A percentile compares a stretch with the other conserved stretches of the same genome.
Evolutionary conservation across 176 grass and related monocot species (phyloP).

Genomic region (Lolium rigidum): DNA sequence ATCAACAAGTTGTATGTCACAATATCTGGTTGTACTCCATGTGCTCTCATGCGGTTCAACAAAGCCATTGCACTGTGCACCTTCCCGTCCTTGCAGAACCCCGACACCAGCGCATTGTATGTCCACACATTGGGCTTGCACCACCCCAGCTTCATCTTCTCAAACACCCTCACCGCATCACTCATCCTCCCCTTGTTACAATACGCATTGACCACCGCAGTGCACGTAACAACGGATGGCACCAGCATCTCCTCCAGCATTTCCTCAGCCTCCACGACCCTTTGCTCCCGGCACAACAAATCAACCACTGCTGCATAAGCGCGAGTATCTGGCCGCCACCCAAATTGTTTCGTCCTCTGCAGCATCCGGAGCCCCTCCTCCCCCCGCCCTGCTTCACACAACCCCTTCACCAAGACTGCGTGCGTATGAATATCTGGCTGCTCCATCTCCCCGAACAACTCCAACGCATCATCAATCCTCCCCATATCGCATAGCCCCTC

Average conservation of each 20-base stretch:
- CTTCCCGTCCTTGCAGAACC: conserved; percentile 60
- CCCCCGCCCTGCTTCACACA: conserved; percentile 42
- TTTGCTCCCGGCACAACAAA: conserved; percentile 41
- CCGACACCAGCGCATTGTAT: conserved; percentile 52
- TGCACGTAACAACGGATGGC: conserved; percentile 43
- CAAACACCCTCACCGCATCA: conserved; percentile 46
- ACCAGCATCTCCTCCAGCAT: conserved; percentile 56
- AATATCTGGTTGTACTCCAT: conserved; percentile 47
- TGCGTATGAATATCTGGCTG: conserved; percentile 28
- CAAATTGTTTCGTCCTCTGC: conserved; percentile 40
- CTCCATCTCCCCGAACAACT: conserved; percentile 46
- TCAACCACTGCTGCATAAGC: conserved; percentile 43
- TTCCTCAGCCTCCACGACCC: conserved; percentile 44
- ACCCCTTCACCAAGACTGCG: conserved; percentile 48
- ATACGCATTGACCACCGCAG: conserved; percentile 38
- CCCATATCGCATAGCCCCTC: conserved; percentile 44
- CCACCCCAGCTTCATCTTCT: conserved; percentile 43
- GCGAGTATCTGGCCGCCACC: conserved; percentile 41
- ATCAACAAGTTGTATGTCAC: conserved; percentile 63
- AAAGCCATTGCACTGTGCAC: conserved; percentile 57
- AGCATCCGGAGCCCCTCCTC: conserved; percentile 53
- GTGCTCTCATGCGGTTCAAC: conserved; percentile 42
- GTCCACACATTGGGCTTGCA: conserved; percentile 63
- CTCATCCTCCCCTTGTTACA: conserved; percentile 43
- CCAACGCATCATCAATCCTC: conserved; percentile 46